Base-by-base conservation (phyloP, 2,329 filamentous ascomycete genomes). In the Fusarium sp. region DNA sequence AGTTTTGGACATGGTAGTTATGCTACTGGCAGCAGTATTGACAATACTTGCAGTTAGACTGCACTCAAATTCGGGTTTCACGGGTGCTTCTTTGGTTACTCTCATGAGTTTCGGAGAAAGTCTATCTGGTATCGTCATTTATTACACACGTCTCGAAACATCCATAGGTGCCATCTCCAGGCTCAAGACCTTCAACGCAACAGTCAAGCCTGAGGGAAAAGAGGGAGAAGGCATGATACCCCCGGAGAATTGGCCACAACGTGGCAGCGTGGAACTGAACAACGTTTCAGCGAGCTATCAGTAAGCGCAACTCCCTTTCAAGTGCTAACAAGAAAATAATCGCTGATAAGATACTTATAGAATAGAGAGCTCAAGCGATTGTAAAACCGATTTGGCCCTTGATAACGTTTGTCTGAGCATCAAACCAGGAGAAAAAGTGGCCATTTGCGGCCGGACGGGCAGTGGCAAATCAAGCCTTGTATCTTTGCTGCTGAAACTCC, bases 1-100 rank as follows among this genome's bases (percentile, higher is more conserved):
- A 4, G 83, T 85, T 0, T 79, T 91, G 6, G 83, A 88, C 50
- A 69, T 89, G 6, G 75, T 89, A 2, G 85, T 89, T 1, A 85
- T 86, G 1, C 80, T 81, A 4, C 79, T 90, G 24, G 86, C 87
- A 2, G 79, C 86, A 4, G 66, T 86, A 3, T 76, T 90, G 1
- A 84, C 89, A 6, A 63, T 60, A 3, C 79, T 90, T 4, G 84
- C 87, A 0, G 87, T 88, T 0, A 81, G 83, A 59, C 68, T 84
- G 14, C 78, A 78, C 7, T 76, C 79, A 5, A 81, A 78, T 52
- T 77, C 81, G 0, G 83, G 80, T 3, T 82, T 85, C 42, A 81
- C 82, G 0, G 84, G 84, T 39, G 83, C 82, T 13, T 79, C 80
- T 42, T 66, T 86, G 20, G 72, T 86, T 9, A 79, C 80, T 6